Evolutionary conservation across 192 early-diverging fungal genomes (phyloP).

Genomic region (Coemansia sp.): DNA sequence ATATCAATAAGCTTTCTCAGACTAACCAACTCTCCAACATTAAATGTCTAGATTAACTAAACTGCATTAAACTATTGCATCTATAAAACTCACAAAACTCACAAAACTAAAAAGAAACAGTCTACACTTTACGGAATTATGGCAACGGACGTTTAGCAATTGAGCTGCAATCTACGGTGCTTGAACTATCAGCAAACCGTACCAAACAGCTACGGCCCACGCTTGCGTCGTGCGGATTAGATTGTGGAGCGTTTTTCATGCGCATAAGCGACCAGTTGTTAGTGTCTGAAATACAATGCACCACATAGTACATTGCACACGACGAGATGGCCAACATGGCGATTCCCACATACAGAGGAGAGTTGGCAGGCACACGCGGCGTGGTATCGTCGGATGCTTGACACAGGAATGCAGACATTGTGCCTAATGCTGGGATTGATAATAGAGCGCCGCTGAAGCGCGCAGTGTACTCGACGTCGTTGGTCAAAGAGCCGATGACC

Average conservation of each 20-base stretch:
- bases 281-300: constrained; percentile 15
- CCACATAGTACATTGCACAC: constrained; percentile 14
- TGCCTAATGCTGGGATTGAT: constrained; percentile 9
- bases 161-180: neutral
- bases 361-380: neutral
- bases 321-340: constrained; percentile 6
- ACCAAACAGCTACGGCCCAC: neutral
- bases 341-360: constrained; percentile 16
- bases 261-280: constrained; percentile 22
- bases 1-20: too few species aligned
- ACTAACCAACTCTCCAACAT: too few species aligned
- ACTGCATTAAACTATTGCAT: neutral
- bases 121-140: neutral
- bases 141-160: constrained; percentile 7
- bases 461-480: constrained; percentile 18
- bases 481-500: constrained; percentile 27
- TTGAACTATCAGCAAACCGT: neutral
- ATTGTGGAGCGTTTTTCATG: neutral
- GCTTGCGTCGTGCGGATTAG: neutral
- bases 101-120: neutral
- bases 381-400: neutral
- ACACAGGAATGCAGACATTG: constrained; percentile 3
- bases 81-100: neutral
- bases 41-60: too few species aligned
- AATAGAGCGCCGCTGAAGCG: constrained; percentile 15